Conservation (phyloP, 805 yeast species). For the Sugiyamaella chiloensis region DNA sequence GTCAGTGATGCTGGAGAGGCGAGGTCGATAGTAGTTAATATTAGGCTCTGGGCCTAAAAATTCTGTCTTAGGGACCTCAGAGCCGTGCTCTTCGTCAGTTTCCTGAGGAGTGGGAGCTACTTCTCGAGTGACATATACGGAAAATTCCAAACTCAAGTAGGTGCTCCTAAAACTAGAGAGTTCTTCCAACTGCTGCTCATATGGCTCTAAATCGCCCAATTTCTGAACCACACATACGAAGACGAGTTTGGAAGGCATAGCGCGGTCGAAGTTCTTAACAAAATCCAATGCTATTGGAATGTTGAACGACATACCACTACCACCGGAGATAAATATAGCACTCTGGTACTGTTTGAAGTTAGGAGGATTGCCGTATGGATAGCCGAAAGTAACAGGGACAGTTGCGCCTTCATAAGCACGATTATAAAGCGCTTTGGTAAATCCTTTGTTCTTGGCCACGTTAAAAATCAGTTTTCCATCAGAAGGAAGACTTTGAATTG, state of each 20-base stretch:
- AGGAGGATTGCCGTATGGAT: conserved; percentile 45
- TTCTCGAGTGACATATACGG: not conserved
- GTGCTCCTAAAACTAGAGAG: not conserved
- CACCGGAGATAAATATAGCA: conserved; percentile 40
- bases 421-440: conserved; percentile 38
- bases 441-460: conserved; percentile 42
- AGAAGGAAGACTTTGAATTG: conserved; percentile 42
- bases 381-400: conserved; percentile 39
- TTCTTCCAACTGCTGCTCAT: not conserved
- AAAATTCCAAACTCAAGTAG: not conserved
- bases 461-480: conserved; percentile 41
- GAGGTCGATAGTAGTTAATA: not conserved
- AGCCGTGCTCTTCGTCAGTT: not conserved
- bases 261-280: conserved; percentile 23
- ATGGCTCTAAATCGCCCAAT: not conserved
- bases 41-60: not conserved
- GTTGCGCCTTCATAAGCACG: not conserved
- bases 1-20: not conserved
- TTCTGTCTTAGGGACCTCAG: not conserved
- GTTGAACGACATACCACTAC: conserved; percentile 46
- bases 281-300: conserved; percentile 46
- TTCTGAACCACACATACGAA: not conserved
- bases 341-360: conserved; percentile 42
- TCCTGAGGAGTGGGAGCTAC: not conserved
- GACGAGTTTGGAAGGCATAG: not conserved